These are phyloP conservation scores for Phaeosphaeria sp. DNA, from an alignment of 2,329 filamentous ascomycete genomes.

Conservation along the genomic window DNA sequence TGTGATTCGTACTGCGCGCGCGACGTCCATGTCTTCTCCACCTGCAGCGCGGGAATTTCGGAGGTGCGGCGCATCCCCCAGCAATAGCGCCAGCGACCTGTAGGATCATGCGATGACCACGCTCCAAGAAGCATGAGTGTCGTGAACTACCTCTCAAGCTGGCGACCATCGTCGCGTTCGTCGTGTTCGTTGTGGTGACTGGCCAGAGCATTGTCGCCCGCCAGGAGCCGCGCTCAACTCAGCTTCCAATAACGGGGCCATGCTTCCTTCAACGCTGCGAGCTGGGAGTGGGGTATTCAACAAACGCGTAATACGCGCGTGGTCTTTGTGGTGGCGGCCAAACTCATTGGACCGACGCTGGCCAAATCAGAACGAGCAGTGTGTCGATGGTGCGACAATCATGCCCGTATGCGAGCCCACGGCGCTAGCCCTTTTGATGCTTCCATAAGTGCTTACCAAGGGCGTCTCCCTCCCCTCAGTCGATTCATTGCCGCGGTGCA, in stretches of 20 bases:
- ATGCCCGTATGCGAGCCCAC: background rate
- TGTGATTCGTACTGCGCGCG: slow-evolving; percentile 23
- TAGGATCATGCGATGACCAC: background rate
- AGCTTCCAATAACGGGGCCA: slow-evolving; percentile 13
- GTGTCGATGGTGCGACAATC: background rate
- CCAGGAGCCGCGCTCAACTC: slow-evolving; percentile 1
- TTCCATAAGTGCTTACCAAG: background rate
- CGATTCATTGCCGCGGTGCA: background rate
- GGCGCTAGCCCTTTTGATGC: background rate
- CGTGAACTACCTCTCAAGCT: background rate
- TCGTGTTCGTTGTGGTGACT: slow-evolving; percentile 4
- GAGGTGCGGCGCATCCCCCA: background rate
- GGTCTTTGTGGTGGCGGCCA: background rate
- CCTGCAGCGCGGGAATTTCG: background rate
- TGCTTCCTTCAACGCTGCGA: background rate
- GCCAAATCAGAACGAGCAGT: background rate
- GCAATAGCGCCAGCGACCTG: background rate
- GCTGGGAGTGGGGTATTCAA: slow-evolving; percentile 5
- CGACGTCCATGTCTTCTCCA: background rate
- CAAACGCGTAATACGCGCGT: slow-evolving; percentile 24
- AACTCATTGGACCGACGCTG: background rate
- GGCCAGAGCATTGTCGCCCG: slow-evolving; percentile 1
- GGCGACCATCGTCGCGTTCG: background rate
- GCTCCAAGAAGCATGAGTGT: background rate
- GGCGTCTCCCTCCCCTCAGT: background rate